Base-by-base conservation (phyloP, 2,329 filamentous ascomycete species). In the Penicillium frequentans region DNA sequence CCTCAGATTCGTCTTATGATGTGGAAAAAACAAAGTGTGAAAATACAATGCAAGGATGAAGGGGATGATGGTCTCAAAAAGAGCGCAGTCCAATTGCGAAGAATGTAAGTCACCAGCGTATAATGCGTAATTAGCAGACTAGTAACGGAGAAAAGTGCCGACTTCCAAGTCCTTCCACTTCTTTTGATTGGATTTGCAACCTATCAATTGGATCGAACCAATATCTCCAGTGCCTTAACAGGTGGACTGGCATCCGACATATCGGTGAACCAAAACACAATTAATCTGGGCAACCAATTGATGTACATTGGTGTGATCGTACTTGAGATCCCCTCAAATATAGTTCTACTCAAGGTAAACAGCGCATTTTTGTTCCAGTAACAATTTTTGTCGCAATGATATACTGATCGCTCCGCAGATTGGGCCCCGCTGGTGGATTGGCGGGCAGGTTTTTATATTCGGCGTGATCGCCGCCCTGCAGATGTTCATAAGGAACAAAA, bases 171-270 rank as follows among this genome's bases (percentile, higher is more conserved):
- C 2, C 71, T 84, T 0, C 76, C 79, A 0, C 69, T 83, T 0
- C 73, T 84, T 1, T 75, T 80, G 39, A 70, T 83, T 1, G 81
- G 80, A 1, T 70, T 84, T 1, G 70, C 82, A 1, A 78, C 79
- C 43, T 81, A 83, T 58, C 81, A 83, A 63, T 67, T 83, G 0
- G 81, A 84, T 57, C 77, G 81, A 26, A 82, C 81, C 73, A 83
- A 83, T 55, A 71, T 83, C 8, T 79, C 78, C 16, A 82, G 79
- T 58, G 80, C 80, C 8, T 67, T 83, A 0, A 83, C 81, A 0
- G 79, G 74, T 5, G 78, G 78, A 0, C 80, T 83, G 46, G 77
- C 77, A 1, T 65, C 68, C 3, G 72, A 77, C 35, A 78, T 82
- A 29, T 57, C 63, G 0, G 71, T 82, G 7, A 68, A 71, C 33